Conservation (phyloP, 169 alveolate genomes). For the Eimeria sp. region DNA sequence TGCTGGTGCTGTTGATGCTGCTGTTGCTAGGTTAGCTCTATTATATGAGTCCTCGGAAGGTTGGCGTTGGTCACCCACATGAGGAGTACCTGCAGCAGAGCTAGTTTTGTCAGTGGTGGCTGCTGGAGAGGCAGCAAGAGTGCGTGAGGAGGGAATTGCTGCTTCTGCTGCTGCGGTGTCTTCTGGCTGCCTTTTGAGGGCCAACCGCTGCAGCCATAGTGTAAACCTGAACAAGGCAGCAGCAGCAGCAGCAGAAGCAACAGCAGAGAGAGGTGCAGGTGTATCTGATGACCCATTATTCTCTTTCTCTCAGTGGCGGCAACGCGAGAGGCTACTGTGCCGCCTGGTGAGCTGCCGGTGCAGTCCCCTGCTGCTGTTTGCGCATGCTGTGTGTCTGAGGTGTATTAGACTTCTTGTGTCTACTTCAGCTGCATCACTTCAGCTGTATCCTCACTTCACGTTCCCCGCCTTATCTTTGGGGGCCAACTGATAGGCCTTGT, state of each 20-base stretch:
- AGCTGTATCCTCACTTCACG: constrained; percentile 30
- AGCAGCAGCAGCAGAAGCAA: constrained; percentile 13
- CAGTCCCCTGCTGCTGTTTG: background rate
- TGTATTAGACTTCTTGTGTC: background rate
- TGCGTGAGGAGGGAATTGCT: background rate
- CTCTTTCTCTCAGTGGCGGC: too few relatives aligned
- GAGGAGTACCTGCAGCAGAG: background rate
- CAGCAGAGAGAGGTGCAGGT: background rate
- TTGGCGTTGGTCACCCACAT: background rate
- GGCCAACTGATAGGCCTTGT: constrained; percentile 50
- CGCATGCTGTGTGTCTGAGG: background rate
- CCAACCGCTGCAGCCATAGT: constrained; percentile 38
- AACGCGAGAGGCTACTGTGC: background rate
- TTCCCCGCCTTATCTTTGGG: constrained; percentile 36
- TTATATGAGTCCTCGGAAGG: background rate
- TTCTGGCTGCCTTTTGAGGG: background rate
- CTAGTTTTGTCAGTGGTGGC: background rate
- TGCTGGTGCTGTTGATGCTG: background rate
- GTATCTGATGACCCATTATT: background rate
- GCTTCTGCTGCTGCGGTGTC: constrained; percentile 41
- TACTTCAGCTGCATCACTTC: background rate
- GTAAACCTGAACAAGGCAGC: constrained; percentile 26
- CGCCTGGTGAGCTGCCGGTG: background rate
- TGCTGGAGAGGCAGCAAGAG: background rate
- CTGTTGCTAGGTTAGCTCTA: background rate